Base-by-base conservation (phyloP, 164 flowering plant genomes). In the Nymphaea colorata region DNA sequence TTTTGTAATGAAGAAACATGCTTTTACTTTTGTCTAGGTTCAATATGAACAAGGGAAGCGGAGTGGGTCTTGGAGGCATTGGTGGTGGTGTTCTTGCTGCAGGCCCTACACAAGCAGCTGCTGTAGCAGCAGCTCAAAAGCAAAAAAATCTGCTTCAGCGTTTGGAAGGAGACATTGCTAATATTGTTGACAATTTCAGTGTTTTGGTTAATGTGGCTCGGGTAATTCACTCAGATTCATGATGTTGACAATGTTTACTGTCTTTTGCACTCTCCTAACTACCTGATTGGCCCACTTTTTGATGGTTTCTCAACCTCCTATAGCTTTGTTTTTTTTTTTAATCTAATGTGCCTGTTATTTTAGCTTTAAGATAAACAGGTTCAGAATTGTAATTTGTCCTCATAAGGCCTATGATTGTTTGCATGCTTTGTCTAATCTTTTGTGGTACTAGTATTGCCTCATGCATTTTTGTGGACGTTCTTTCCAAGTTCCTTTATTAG, bases 71-170 rank as follows among this genome's bases (percentile, higher is more conserved):
- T 55, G 84, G 76, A 64, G 83, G 76, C 55, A 78, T 79, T 5
- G 77, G 79, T 7, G 74, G 74, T 12, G 74, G 75, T 5, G 78
- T 76, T 25, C 82, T 74, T 3, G 90, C 79, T 14, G 72, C 76
- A 66, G 96, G 96, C 6, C 94, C 97, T 3, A 88, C 94, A 0
- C 88, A 89, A 0, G 87, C 89, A 0, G 97, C 97, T 0, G 93
- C 91, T 0, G 85, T 89, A 1, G 81, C 94, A 0, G 96, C 97
- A 12, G 87, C 90, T n/a, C 96, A 91, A 79, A 93, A 93, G 79
- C 97, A 93, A 77, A 93, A 86, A 74, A 66, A 82, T 1, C 74
- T 93, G 74, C 65, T 89, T 75, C 96, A 91, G 71, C 79, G 90
- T 72, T 87, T 87, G 42, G 94, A 93, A 59, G 74, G 74, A 5